Evolutionary conservation across 148 eudicot genomes (phyloP).

Genomic region (Talinum fruticosum): DNA sequence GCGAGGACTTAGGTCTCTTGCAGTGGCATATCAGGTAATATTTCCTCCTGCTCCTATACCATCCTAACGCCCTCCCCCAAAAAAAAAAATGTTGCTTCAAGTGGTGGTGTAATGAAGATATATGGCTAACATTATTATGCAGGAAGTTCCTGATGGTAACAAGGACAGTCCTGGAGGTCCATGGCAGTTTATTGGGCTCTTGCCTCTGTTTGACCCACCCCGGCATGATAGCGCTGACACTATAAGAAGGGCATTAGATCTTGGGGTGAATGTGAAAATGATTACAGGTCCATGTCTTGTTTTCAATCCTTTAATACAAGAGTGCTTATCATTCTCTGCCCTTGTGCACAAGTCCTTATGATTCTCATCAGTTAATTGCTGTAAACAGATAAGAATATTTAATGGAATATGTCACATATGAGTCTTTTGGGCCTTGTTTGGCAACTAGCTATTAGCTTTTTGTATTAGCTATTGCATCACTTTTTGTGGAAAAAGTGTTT

Average conservation of each 20-base stretch:
- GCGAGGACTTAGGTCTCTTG: conserved; percentile 56
- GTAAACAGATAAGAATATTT: not conserved
- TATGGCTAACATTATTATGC: conserved; percentile 16
- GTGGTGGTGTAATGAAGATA: not conserved
- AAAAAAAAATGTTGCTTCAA: not conserved
- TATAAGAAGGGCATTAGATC: conserved; percentile 48
- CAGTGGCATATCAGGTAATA: conserved; percentile 53
- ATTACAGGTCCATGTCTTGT: conserved; percentile 41
- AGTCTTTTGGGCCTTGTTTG: too few species aligned
- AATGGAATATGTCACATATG: not conserved
- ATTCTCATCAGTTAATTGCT: not conserved
- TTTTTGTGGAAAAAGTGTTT: too few species aligned
- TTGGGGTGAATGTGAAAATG: conserved; percentile 62
- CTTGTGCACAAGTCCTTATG: not conserved
- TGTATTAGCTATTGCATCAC: too few species aligned
- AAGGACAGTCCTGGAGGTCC: conserved; percentile 50
- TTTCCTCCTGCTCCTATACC: not conserved
- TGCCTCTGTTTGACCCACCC: conserved; percentile 63
- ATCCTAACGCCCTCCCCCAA: not conserved
- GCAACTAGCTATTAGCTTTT: too few species aligned
- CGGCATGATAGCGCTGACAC: conserved; percentile 63
- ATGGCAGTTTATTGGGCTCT: conserved; percentile 50
- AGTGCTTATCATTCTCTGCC: not conserved
- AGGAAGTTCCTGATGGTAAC: conserved; percentile 52
- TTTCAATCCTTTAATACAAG: not conserved